Percentiles rank a stretch among this genome's conserved stretches.
Evolutionary conservation across 1,284 basidiomycete species (phyloP).

Genomic region (Ceratobasidium sp.): DNA sequence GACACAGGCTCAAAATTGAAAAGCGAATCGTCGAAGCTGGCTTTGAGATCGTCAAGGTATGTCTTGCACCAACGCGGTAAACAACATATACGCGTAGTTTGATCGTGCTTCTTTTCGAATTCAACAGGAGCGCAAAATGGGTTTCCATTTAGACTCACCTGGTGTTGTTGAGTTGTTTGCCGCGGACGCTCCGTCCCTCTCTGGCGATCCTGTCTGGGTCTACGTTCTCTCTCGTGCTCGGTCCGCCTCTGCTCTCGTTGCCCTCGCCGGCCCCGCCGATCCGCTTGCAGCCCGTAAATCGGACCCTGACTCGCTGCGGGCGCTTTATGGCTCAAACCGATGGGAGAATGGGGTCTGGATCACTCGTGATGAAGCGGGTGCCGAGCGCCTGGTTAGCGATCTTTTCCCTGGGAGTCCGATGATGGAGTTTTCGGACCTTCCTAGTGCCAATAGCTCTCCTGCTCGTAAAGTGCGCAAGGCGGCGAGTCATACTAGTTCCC

Average conservation of each 20-base stretch:
- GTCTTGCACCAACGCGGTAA: background rate
- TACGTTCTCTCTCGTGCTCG: slow-evolving; percentile 83
- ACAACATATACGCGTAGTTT: background rate
- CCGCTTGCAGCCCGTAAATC: slow-evolving; percentile 67
- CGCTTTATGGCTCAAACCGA: slow-evolving; percentile 69
- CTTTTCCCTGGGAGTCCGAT: slow-evolving; percentile 39
- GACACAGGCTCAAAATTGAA: slow-evolving; percentile 48
- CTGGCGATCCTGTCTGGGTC: slow-evolving; percentile 82
- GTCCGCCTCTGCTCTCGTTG: slow-evolving; percentile 70
- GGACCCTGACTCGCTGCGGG: slow-evolving; percentile 75
- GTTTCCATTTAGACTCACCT: slow-evolving; percentile 48
- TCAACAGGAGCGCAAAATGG: slow-evolving; percentile 48
- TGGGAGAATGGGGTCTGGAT: slow-evolving; percentile 78
- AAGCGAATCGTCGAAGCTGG: slow-evolving; percentile 47
- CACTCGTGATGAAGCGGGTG: slow-evolving; percentile 70
- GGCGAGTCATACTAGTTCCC: slow-evolving; percentile 42
- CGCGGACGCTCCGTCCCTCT: slow-evolving; percentile 46
- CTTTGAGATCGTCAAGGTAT: slow-evolving; percentile 49
- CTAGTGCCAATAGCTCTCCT: slow-evolving; percentile 81
- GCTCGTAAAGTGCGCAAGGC: slow-evolving; percentile 65
- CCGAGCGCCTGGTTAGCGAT: slow-evolving; percentile 77
- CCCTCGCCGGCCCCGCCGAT: slow-evolving; percentile 56
- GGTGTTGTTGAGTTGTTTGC: slow-evolving; percentile 47
- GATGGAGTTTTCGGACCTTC: slow-evolving; percentile 63
- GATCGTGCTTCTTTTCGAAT: background rate